Base-by-base conservation (phyloP, 164 flowering plant genomes). In the Cinnamomum micranthum region DNA sequence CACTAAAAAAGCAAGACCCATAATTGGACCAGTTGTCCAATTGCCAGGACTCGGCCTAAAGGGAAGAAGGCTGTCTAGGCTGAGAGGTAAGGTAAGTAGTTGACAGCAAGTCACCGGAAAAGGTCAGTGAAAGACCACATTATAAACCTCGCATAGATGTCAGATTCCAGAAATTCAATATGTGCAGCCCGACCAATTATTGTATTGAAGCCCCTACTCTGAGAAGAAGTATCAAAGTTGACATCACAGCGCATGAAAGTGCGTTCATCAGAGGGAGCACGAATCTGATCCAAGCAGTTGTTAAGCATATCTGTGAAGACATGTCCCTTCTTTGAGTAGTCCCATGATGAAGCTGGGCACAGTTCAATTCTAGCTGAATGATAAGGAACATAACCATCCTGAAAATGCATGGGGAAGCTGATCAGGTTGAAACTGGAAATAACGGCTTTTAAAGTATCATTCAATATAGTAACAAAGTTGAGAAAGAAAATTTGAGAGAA, bases 331-430 rank as follows among this genome's bases (percentile, higher is more conserved):
- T 85, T 94, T 15, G 98, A 90, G 80, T 81, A 35, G 90, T 96
- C 99, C 65, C 76, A 75, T 15, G 92, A 82, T 68, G 99, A 86
- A 60, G 94, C 92, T 25, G 82, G 91, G 80, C 97, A 92, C 75
- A 82, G 59, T 77, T 96, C 98, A 50, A 96, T 92, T 81, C 99
- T 86, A 20, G 99, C 99, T 6, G 99, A 96, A 77, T 96, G 99
- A 84, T 96, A 91, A 13, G 99, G 99, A 35, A 96, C 92, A 87
- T 96, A 96, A 62, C 99, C 98, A 84, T 96, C 99, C 99, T 94
- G 92, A 76, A 31, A 74, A 27, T 19, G 28, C 10, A 31, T 13
- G 47, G 69, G n/a, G 17, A 27, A 31, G 50, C 41, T 66, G 6
- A 55, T 15, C 60, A 55, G 60, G 60, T 15, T 55, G n/a, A n/a